phyloP scores from a whole-genome alignment of 23 red algal genomes.

The Gracilaria caudata region DNA sequence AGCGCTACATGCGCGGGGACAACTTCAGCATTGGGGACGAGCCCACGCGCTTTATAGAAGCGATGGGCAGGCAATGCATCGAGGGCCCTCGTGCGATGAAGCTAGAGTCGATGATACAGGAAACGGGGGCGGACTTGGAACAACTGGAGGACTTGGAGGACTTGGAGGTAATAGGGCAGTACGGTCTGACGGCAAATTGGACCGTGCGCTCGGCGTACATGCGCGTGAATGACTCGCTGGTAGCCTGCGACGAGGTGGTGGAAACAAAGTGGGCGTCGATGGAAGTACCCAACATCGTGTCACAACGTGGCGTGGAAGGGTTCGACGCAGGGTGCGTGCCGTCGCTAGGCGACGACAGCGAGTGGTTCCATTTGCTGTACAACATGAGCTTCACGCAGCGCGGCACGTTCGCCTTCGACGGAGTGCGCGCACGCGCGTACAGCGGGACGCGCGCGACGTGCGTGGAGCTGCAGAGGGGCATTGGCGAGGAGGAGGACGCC shows the following conservation, averaged over 20 bases:
- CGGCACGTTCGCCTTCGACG: slow-evolving; percentile 19
- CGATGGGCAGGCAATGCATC: not conserved
- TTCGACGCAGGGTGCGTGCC: not conserved
- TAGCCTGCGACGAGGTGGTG: not conserved
- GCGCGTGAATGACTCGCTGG: not conserved
- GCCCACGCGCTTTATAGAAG: slow-evolving; percentile 4
- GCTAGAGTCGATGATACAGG: not conserved
- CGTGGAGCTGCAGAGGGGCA: not conserved
- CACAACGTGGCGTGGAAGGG: no score
- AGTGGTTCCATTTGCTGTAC: not conserved
- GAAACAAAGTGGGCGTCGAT: not conserved
- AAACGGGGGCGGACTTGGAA: not conserved
- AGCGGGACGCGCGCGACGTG: slow-evolving; percentile 22
- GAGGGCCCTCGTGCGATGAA: not conserved
- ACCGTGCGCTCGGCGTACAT: slow-evolving; percentile 14
- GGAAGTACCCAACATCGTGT: not conserved
- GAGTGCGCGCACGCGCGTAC: slow-evolving; percentile 13
- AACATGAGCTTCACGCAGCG: slow-evolving; percentile 19
- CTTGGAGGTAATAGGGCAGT: not conserved
- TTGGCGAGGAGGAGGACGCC: not conserved
- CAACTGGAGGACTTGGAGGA: slow-evolving; percentile 7
- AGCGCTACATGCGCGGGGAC: not conserved
- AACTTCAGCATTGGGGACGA: slow-evolving; percentile 10
- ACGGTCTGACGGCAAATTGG: not conserved
- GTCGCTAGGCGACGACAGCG: slow-evolving; percentile 2